Percentiles rank a stretch among this genome's conserved stretches.
These are phyloP conservation scores for Colletotrichum plurivorum DNA, from an alignment of 2,329 filamentous ascomycete genomes.

Conservation along the genomic window DNA sequence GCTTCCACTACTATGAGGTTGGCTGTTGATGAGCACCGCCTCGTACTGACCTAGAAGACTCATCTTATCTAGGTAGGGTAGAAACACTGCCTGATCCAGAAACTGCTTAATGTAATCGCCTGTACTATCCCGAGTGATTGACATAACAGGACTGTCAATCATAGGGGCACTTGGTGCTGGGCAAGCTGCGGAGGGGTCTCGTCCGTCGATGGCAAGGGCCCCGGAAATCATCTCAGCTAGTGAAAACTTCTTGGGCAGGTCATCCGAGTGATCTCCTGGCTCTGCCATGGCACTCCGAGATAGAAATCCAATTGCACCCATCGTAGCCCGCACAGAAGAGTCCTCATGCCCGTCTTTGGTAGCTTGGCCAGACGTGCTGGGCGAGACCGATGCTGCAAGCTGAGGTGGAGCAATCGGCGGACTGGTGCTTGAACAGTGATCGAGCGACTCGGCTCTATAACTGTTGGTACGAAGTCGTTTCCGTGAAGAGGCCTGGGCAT, in stretches of 20 bases:
- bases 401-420: too few species aligned
- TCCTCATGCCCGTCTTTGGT: conserved; percentile 15
- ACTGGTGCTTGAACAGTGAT: too few species aligned
- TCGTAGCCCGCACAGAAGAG: conserved; percentile 30
- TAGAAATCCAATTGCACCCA: conserved; percentile 36
- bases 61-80: conserved; percentile 22
- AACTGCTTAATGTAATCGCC: conserved; percentile 7
- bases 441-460: background rate
- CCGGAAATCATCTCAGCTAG: conserved; percentile 22
- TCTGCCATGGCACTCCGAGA: conserved; percentile 37
- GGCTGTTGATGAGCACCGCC: background rate
- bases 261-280: conserved; percentile 13
- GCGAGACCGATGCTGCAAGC: background rate
- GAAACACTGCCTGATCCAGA: background rate
- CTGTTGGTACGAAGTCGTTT: conserved; percentile 18
- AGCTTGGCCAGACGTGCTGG: background rate
- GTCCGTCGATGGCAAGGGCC: conserved; percentile 22
- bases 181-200: conserved; percentile 22
- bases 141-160: conserved; percentile 9
- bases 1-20: background rate
- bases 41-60: conserved; percentile 24
- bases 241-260: conserved; percentile 19
- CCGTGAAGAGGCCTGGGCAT: conserved; percentile 1
- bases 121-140: conserved; percentile 7
- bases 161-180: background rate